These are phyloP conservation scores for Trypethelium eluteriae DNA, from an alignment of 495 filamentous ascomycete genomes.

Conservation along the genomic window DNA sequence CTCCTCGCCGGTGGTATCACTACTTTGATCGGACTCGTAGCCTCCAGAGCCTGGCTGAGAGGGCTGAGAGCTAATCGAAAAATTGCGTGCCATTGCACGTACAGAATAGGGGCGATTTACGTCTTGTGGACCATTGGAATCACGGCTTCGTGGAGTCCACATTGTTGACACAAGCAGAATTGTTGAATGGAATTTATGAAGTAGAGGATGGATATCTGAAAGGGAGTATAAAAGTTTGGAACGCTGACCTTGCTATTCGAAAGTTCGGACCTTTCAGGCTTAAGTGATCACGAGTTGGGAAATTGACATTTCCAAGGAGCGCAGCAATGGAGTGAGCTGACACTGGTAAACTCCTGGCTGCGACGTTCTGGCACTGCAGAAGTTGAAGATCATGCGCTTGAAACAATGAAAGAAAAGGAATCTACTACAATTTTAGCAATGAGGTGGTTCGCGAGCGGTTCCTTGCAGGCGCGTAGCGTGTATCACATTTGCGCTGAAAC, in stretches of 20 bases:
- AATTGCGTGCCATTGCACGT: conserved; percentile 13
- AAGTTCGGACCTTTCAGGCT: not conserved
- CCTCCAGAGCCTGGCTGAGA: conserved; percentile 11
- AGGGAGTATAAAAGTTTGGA: not conserved
- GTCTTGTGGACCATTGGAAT: conserved; percentile 4
- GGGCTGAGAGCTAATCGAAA: conserved; percentile 3
- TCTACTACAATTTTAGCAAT: not conserved
- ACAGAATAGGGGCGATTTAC: conserved; percentile 13
- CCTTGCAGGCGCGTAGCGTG: not conserved
- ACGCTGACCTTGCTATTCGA: not conserved
- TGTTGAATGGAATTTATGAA: not conserved
- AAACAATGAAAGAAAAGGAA: conserved; percentile 17
- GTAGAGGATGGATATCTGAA: not conserved
- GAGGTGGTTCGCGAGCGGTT: conserved; percentile 4
- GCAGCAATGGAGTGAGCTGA: conserved; percentile 12
- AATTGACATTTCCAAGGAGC: conserved; percentile 3
- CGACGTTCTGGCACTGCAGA: not conserved
- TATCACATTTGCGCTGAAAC: conserved; percentile 21
- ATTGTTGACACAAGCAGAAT: not conserved
- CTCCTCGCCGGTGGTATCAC: conserved; percentile 15
- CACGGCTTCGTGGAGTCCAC: conserved; percentile 13
- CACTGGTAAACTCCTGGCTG: conserved; percentile 12
- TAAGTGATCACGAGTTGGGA: not conserved
- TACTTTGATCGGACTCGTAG: conserved; percentile 17
- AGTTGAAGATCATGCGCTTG: not conserved